phyloP scores from a whole-genome alignment of 1,284 basidiomycete species.

The Cryptococcus sp. region DNA sequence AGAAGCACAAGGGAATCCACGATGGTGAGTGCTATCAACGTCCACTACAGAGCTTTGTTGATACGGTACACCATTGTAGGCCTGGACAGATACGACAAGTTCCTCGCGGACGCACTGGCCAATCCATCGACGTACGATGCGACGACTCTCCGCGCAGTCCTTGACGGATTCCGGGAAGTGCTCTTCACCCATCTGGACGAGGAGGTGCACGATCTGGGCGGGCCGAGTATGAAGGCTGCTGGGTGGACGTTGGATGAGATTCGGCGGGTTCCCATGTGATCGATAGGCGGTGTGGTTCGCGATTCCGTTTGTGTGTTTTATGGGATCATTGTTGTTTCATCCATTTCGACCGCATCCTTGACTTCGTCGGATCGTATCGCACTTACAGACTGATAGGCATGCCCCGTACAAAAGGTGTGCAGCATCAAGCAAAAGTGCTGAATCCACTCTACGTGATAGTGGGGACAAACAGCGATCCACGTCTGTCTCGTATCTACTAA shows the following conservation, averaged over 20 bases:
- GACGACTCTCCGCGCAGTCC: slow-evolving; percentile 60
- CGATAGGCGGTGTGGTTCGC: background rate
- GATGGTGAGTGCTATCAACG: slow-evolving; percentile 55
- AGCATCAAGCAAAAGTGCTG: too few relatives aligned
- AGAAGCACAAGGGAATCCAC: slow-evolving; percentile 67
- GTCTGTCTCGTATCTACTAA: too few relatives aligned
- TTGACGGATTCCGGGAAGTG: slow-evolving; percentile 66
- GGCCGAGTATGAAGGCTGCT: slow-evolving; percentile 65
- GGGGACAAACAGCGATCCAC: too few relatives aligned
- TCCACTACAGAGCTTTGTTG: too few relatives aligned
- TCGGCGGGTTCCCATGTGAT: slow-evolving; percentile 57
- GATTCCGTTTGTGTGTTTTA: too few relatives aligned
- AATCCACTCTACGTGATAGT: too few relatives aligned
- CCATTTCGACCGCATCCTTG: too few relatives aligned
- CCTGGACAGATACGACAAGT: slow-evolving; percentile 59
- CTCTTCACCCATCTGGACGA: slow-evolving; percentile 69
- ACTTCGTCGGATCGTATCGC: too few relatives aligned
- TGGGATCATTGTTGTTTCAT: too few relatives aligned
- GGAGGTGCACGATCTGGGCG: slow-evolving; percentile 65
- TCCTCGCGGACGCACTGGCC: slow-evolving; percentile 58
- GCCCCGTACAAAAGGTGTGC: too few relatives aligned
- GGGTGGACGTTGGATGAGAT: slow-evolving; percentile 65
- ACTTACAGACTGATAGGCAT: too few relatives aligned
- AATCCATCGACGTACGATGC: slow-evolving; percentile 62
- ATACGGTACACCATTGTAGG: slow-evolving; percentile 50